phyloP scores from a whole-genome alignment of 2,329 filamentous ascomycete species.

The Arthroderma uncinatum region DNA sequence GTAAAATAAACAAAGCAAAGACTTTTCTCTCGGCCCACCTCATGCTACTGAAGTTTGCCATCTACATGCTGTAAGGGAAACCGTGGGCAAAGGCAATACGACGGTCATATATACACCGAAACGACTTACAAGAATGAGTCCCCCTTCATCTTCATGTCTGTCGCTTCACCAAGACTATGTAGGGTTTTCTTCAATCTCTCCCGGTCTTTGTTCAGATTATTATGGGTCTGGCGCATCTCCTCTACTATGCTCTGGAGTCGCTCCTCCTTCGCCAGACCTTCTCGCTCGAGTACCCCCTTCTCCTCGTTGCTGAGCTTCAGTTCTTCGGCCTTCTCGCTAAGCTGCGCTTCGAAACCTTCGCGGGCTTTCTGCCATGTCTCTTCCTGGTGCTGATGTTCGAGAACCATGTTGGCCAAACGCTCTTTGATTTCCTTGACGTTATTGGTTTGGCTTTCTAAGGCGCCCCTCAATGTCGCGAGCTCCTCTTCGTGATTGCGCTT shows the following conservation, averaged over 20 bases:
- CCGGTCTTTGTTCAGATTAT: slow-evolving; percentile 41
- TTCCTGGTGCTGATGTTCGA: slow-evolving; percentile 23
- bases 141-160: slow-evolving; percentile 40
- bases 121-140: slow-evolving; percentile 42
- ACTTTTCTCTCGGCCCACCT: slow-evolving; percentile 11
- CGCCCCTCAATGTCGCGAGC: slow-evolving; percentile 11
- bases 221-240: slow-evolving; percentile 39
- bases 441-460: slow-evolving; percentile 15
- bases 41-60: slow-evolving; percentile 2
- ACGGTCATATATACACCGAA: slow-evolving; percentile 11
- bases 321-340: slow-evolving; percentile 36
- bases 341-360: slow-evolving; percentile 23
- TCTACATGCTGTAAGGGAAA: slow-evolving; percentile 6
- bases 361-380: slow-evolving; percentile 26
- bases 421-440: slow-evolving; percentile 19
- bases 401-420: slow-evolving; percentile 21
- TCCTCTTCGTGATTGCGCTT: slow-evolving; percentile 20
- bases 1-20: slow-evolving; percentile 12
- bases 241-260: slow-evolving; percentile 35
- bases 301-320: slow-evolving; percentile 30
- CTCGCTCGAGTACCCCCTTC: slow-evolving; percentile 23
- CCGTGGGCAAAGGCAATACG: neutral
- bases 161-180: slow-evolving; percentile 41
- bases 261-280: slow-evolving; percentile 37
- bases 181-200: slow-evolving; percentile 41